phyloP scores from a whole-genome alignment of 1,284 basidiomycete genomes.

The Polyporus tsugae region DNA sequence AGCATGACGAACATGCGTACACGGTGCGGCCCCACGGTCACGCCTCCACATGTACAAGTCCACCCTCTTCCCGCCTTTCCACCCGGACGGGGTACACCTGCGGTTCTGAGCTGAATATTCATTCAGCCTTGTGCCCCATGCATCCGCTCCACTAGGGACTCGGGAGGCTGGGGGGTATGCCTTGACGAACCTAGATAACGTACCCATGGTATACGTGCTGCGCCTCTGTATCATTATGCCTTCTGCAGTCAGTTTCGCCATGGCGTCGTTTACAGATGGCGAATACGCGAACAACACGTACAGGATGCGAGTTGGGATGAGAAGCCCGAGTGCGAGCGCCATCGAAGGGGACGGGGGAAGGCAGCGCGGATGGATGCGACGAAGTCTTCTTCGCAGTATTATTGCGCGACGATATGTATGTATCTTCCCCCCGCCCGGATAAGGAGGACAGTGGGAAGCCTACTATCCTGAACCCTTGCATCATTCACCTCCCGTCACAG shows the following conservation, averaged over 20 bases:
- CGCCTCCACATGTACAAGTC: conserved; percentile 6
- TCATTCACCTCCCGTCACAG: conserved; percentile 7
- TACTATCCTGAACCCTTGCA: background rate
- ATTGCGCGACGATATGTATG: conserved; percentile 9
- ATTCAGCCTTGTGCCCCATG: conserved; percentile 11
- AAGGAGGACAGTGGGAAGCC: background rate
- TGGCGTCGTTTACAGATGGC: background rate
- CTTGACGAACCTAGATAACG: background rate
- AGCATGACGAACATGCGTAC: conserved; percentile 18
- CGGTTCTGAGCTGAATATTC: background rate
- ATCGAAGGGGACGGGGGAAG: conserved; percentile 11
- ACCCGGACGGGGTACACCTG: background rate
- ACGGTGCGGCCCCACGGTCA: conserved; percentile 30
- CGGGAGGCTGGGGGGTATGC: background rate
- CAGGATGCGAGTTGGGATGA: conserved; percentile 2
- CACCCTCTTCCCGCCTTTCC: background rate
- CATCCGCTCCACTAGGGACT: conserved; percentile 11
- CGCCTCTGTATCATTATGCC: background rate
- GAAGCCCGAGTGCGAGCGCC: background rate
- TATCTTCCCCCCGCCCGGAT: background rate
- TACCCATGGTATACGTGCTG: background rate
- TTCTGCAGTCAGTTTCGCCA: background rate
- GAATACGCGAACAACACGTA: conserved; percentile 1
- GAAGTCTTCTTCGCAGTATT: background rate
- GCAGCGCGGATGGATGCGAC: conserved; percentile 10